Evolutionary conservation across 164 flowering plant species (phyloP), one percentile per base, ranked within the genome.

Genomic region (Echeveria elegans): DNA sequence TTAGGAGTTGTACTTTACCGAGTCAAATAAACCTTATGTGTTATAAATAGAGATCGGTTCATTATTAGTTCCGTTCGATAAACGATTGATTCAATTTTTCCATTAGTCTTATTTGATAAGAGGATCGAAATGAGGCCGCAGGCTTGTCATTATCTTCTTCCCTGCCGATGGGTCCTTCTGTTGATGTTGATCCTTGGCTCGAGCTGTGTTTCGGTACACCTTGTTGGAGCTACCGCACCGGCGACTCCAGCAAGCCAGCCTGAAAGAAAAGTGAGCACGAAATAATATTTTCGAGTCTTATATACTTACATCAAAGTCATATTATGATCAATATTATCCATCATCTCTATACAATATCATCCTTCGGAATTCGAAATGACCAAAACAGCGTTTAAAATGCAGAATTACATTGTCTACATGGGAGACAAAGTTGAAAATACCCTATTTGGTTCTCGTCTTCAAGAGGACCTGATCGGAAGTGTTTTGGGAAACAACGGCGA

Each of bases 381-480:
- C n/a, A n/a, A n/a, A n/a, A n/a, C n/a, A 6, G n/a, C 24, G 9
- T 29, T 21, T 21, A 9, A 18, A 16, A 12, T 37, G 67, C 73
- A 74, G 77, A 53, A 38, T 1, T 77, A 74, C 40, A 74, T 77
- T 26, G 80, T 74, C 28, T 77, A 77, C 60, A 67, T 74, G 77
- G 80, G 80, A 2, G 70, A 77, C 41, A 64, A 15, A 1, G 71
- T 58, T 0, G 21, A 45, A 65, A 47, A 40, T 5, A 64, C 50
- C 21, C 8, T 41, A 23, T 31, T 69, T 0, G 65, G 66, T 14
- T n/a, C 66, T 0, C 1, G 58, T 6, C 62, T 63, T 59, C 81
- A 78, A 50, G 32, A 26, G 12, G 67, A 50, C 56, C 64, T 76
- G 68, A 61, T 76, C 32, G 69, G 68, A 37, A 9, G 64, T 29